Conservation (phyloP, 768 basidiomycete genomes). For the Boletus sp. region DNA sequence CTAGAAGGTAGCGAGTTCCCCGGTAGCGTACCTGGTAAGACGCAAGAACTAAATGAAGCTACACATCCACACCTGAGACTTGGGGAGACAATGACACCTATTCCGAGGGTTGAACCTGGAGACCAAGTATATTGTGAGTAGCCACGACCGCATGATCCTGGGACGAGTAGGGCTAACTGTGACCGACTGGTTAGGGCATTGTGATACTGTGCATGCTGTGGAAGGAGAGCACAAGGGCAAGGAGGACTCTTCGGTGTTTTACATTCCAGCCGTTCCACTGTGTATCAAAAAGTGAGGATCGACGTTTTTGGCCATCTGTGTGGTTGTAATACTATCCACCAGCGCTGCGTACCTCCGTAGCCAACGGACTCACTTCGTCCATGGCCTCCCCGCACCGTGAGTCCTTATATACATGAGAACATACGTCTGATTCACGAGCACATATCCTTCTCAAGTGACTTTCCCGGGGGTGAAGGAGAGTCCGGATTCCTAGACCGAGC, state of each 20-base stretch:
- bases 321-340: not conserved
- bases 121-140: conserved; percentile 58
- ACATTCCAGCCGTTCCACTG: conserved; percentile 53
- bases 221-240: conserved; percentile 45
- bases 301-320: not conserved
- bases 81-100: conserved; percentile 51
- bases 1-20: conserved; percentile 50
- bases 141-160: not conserved
- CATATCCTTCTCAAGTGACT: conserved; percentile 36
- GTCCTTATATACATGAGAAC: not conserved
- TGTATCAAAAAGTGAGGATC: conserved; percentile 44
- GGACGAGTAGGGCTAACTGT: not conserved
- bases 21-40: conserved; percentile 49
- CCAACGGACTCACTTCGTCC: conserved; percentile 45
- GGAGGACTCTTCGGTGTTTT: conserved; percentile 52
- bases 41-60: conserved; percentile 50
- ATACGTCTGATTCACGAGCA: not conserved
- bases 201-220: conserved; percentile 55
- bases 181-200: conserved; percentile 39
- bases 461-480: conserved; percentile 52
- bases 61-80: conserved; percentile 66
- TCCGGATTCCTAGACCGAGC: conserved; percentile 40
- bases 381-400: conserved; percentile 52
- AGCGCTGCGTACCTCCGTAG: conserved; percentile 49
- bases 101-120: conserved; percentile 58